phyloP scores from a whole-genome alignment of 2,329 filamentous ascomycete species.

The Alternaria alternata region DNA sequence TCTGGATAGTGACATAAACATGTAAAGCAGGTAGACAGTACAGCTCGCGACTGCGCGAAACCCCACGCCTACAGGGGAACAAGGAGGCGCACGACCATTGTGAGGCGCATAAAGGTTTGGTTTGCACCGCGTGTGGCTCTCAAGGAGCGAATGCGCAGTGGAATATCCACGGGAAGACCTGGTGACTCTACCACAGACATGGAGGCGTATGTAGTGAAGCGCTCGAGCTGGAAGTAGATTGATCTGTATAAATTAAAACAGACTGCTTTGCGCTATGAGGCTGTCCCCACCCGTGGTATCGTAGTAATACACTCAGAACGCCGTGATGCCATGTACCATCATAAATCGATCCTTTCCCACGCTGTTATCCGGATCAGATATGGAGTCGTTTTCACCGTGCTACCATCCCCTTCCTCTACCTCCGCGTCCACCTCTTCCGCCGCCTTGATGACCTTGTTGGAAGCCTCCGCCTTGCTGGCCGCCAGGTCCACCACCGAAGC shows the following conservation, averaged over 20 bases:
- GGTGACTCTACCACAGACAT: neutral
- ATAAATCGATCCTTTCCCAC: neutral
- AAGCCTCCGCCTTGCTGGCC: slow-evolving; percentile 38
- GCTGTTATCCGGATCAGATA: neutral
- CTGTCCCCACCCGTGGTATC: slow-evolving; percentile 29
- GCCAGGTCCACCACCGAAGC: slow-evolving; percentile 32
- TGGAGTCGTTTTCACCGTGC: neutral
- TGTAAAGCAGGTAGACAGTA: neutral
- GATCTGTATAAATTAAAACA: slow-evolving; percentile 14
- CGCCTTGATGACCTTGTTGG: slow-evolving; percentile 41
- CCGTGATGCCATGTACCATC: slow-evolving; percentile 19
- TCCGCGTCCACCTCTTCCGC: slow-evolving; percentile 38
- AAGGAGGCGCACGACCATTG: neutral
- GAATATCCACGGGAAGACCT: neutral
- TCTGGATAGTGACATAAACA: neutral
- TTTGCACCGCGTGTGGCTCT: neutral
- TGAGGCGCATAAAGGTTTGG: neutral
- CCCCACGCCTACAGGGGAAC: neutral
- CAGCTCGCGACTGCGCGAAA: neutral
- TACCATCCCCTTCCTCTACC: slow-evolving; percentile 38
- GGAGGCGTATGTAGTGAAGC: neutral
- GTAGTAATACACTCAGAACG: slow-evolving; percentile 31
- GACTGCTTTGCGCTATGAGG: slow-evolving; percentile 18
- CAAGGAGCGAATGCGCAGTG: neutral
- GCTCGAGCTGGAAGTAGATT: slow-evolving; percentile 1